Evolutionary conservation across 176 grass and related monocot genomes (phyloP), one percentile per base, ranked within the genome.

Genomic region (Ampelocalamus luodianensis): DNA sequence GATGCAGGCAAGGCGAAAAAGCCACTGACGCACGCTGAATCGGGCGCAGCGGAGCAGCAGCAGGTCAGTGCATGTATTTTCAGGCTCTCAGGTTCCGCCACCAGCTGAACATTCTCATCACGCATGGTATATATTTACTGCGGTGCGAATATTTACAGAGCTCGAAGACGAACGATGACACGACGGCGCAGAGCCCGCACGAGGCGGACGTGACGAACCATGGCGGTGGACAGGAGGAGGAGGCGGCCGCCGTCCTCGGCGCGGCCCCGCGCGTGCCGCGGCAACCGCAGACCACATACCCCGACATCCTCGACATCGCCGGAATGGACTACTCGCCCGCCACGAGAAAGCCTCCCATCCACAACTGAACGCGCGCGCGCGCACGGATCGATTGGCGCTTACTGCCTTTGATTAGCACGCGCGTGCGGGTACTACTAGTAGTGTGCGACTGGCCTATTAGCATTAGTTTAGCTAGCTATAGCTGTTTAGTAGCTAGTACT

Each of bases 321-420:
- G 96, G 91, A 18, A 96, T 99, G 96, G 96, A 99, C 74, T 99
- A 99, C 82, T 92, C 93, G 32, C 96, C 96, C 18, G 96, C 96
- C 10, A 84, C 63, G 71, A 92, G 88, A 85, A 99, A 89, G 88
- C 86, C 96, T 26, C 96, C 96, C 29, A 99, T 99, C 81, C 96
- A 99, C 90, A 99, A 99, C 84, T 99, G 77, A 93, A 32, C 13
- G 37, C 38, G 38, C 38, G 38, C 38, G 38, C 38, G 38, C 38
- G 5, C 38, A 39, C 38, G 38, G 27, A 82, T 20, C 26, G 39
- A 49, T 43, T 6, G 10, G 14, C 11, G 24, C 51, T 16, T 5
- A 42, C 43, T 0, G 43, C 43, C 43, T 45, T 44, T 9, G 65
- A 74, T 26, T 6, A 43, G 76, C 68, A 62, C 75, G 65, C 46